These are phyloP conservation scores for Talaromyces sp. DNA, from an alignment of 2,329 filamentous ascomycete species.

Conservation along the genomic window DNA sequence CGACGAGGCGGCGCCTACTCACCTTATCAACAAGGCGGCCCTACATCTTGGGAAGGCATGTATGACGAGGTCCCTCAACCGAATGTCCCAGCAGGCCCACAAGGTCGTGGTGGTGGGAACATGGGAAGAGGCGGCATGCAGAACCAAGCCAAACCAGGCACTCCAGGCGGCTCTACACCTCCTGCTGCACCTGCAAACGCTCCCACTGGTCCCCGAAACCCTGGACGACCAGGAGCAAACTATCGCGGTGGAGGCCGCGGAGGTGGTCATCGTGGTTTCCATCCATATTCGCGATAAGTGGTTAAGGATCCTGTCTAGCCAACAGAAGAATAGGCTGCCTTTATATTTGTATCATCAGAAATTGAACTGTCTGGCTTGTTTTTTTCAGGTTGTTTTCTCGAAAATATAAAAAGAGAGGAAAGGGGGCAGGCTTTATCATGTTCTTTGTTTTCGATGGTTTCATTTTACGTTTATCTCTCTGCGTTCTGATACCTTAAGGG, in stretches of 20 bases:
- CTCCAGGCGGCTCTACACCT: slow-evolving; percentile 26
- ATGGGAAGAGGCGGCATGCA: slow-evolving; percentile 42
- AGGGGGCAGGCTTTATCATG: not conserved
- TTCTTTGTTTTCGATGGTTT: not conserved
- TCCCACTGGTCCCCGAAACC: slow-evolving; percentile 94
- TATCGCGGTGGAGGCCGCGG: slow-evolving; percentile 87
- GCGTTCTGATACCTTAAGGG: not conserved
- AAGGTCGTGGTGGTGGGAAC: slow-evolving; percentile 45
- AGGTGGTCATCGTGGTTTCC: slow-evolving; percentile 68
- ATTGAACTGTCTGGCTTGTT: not conserved
- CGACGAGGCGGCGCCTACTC: slow-evolving; percentile 49
- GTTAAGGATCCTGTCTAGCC: not conserved
- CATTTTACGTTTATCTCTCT: not conserved
- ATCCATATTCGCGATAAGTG: slow-evolving; percentile 64
- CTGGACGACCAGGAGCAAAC: slow-evolving; percentile 84
- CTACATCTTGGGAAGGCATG: slow-evolving; percentile 96
- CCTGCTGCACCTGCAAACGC: slow-evolving; percentile 68
- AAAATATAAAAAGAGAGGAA: not conserved
- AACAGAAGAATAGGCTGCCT: not conserved
- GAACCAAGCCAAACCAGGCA: slow-evolving; percentile 37
- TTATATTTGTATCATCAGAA: slow-evolving; percentile 1
- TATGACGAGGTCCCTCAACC: slow-evolving; percentile 93
- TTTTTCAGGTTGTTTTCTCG: not conserved
- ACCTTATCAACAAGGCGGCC: slow-evolving; percentile 56
- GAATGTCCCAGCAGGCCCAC: slow-evolving; percentile 57